Conservation (phyloP, 169 alveolate genomes). For the Plasmodium reichenowi region DNA sequence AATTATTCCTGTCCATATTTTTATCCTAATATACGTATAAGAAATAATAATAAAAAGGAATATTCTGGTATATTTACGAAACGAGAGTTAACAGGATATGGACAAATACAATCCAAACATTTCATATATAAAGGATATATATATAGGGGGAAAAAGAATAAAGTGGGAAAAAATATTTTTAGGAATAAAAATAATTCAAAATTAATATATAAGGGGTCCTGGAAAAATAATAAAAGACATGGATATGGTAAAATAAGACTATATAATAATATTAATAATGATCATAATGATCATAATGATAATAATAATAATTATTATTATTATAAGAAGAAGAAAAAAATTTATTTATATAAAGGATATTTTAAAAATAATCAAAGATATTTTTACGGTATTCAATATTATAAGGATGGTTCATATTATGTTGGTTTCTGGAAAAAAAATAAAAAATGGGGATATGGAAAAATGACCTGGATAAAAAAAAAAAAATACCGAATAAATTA, state of each 20-base stretch:
- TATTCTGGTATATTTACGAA: conserved; percentile 21
- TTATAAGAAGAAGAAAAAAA: background rate
- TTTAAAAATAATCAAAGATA: conserved; percentile 30
- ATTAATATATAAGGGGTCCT: conserved; percentile 2
- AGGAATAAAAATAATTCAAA: background rate
- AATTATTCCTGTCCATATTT: conserved; percentile 11
- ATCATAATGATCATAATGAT: no score
- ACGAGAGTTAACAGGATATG: conserved; percentile 27
- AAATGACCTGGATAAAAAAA: conserved; percentile 18
- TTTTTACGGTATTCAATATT: conserved; percentile 56
- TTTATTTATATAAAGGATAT: conserved; percentile 26
- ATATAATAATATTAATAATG: background rate
- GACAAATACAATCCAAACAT: conserved; percentile 17
- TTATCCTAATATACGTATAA: background rate
- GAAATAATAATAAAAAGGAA: background rate
- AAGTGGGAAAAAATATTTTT: conserved; percentile 8
- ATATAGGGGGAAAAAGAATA: conserved; percentile 4
- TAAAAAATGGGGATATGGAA: conserved; percentile 47
- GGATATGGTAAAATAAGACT: conserved; percentile 33
- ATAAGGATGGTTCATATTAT: conserved; percentile 16
- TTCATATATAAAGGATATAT: conserved; percentile 28
- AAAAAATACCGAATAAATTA: no score
- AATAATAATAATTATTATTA: no score
- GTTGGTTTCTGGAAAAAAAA: conserved; percentile 43
- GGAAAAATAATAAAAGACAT: conserved; percentile 39